Conservation (phyloP, 306 rosid genomes). For the Quercus glauca region DNA sequence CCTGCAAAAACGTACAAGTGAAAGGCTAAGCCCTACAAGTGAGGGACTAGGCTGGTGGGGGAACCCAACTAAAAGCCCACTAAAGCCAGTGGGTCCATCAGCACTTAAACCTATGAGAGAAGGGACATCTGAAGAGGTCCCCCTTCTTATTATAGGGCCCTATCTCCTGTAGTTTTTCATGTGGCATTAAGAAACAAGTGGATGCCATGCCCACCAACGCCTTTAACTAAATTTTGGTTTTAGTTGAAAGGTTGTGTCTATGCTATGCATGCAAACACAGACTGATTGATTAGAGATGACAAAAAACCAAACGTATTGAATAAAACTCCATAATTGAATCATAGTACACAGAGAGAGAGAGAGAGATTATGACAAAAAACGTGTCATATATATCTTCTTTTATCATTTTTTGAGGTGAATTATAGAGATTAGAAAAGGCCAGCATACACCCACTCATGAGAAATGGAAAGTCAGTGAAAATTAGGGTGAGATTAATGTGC, state of each 20-base stretch:
- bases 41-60: too few species aligned
- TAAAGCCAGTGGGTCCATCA: neutral
- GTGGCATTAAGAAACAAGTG: slow-evolving; percentile 12
- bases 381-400: neutral
- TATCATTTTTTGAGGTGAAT: too few species aligned
- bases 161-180: neutral
- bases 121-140: slow-evolving; percentile 6
- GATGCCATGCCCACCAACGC: neutral
- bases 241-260: slow-evolving; percentile 4
- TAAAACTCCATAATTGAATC: neutral
- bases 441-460: too few species aligned
- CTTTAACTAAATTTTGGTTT: neutral
- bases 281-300: neutral
- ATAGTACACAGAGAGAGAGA: neutral
- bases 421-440: too few species aligned
- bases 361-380: neutral
- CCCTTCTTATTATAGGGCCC: neutral
- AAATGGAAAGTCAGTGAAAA: too few species aligned
- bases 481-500: too few species aligned
- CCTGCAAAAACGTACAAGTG: too few species aligned
- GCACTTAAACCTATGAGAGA: neutral
- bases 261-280: neutral
- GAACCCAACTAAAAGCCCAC: too few species aligned
- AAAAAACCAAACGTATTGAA: neutral
- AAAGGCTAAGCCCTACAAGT: too few species aligned